Evolutionary conservation across 2,329 filamentous ascomycete species (phyloP), one percentile per base, ranked within the genome.

Genomic region (Hirsutella rhossiliensis): DNA sequence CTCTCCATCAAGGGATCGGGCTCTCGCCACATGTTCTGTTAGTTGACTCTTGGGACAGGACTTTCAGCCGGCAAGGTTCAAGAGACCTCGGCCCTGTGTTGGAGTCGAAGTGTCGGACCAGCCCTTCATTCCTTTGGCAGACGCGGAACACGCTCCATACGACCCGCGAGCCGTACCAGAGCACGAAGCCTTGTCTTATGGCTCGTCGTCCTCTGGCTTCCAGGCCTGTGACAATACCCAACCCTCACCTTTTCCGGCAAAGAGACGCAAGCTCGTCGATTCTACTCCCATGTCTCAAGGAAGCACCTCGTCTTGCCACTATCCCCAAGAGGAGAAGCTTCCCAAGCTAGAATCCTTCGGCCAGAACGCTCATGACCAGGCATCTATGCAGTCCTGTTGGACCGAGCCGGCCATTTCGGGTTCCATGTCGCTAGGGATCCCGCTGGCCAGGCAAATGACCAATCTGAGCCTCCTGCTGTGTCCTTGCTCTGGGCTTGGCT

Each of bases 31-130:
- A 12, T 5, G 31, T 2, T 32, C 13, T 32, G 31, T n/a, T 32
- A 5, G 31, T 64, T 69, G 56, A 69, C 41, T 61, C 51, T 44
- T 56, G 53, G 46, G 47, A 54, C 52, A 63, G 60, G 57, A 61
- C 51, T 47, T 52, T 44, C 53, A 56, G 47, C 50, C 53, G 46
- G 50, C 56, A 43, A 54, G 52, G 45, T 49, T 51, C 44, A 61
- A 60, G 51, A 52, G 60, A 43, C 48, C 57, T 51, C 54, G 52
- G 50, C 45, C 54, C 44, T 50, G 54, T 41, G 50, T 45, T 32
- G 54, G 49, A 43, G 50, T 48, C 51, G 56, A 51, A 42, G 49
- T 54, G 34, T 48, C 53, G 31, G 48, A 48, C 31, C 45, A 51
- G 40, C 41, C 52, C 31, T 48, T 49, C 40, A 47, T 49, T 42